phyloP scores from a whole-genome alignment of 1,284 basidiomycete genomes.

The Ceratobasidium sp. region DNA sequence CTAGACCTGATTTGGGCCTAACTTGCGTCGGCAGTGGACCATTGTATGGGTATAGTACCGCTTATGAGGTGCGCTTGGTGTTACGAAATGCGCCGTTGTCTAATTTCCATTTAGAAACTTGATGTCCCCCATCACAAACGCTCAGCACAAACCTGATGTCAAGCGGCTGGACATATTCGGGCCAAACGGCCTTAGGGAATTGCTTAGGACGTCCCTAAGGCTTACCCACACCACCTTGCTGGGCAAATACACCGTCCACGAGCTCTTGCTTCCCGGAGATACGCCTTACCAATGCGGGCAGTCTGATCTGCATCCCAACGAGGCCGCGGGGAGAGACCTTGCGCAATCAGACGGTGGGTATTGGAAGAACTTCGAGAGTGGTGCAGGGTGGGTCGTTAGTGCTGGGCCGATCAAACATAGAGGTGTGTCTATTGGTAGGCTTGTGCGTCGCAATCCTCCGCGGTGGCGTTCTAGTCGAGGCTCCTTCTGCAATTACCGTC shows the following conservation, averaged over 20 bases:
- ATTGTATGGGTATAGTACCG: slow-evolving; percentile 83
- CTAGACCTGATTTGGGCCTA: slow-evolving; percentile 38
- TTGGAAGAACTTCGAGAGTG: slow-evolving; percentile 72
- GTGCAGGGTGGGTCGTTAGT: slow-evolving; percentile 69
- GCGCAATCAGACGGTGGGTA: slow-evolving; percentile 72
- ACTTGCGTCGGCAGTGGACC: slow-evolving; percentile 71
- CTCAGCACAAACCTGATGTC: slow-evolving; percentile 58
- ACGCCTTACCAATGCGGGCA: slow-evolving; percentile 67
- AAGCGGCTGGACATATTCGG: slow-evolving; percentile 82
- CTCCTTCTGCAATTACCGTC: slow-evolving; percentile 14
- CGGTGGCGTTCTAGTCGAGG: slow-evolving; percentile 12
- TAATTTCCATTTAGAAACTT: slow-evolving; percentile 40
- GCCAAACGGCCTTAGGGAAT: slow-evolving; percentile 82
- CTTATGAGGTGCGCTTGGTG: slow-evolving; percentile 70
- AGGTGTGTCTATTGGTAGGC: slow-evolving; percentile 63
- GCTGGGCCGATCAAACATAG: slow-evolving; percentile 87
- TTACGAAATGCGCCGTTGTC: slow-evolving; percentile 30
- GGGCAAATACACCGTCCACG: slow-evolving; percentile 84
- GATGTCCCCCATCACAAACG: slow-evolving; percentile 33
- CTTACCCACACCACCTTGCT: slow-evolving; percentile 76
- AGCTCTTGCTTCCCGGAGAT: slow-evolving; percentile 73
- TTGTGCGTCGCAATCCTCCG: background rate
- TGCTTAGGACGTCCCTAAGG: slow-evolving; percentile 79
- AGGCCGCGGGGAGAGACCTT: slow-evolving; percentile 77
- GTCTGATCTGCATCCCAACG: slow-evolving; percentile 72